These are phyloP conservation scores for Carex arenaria DNA, from an alignment of 202 grass and related monocot species.

Conservation along the genomic window DNA sequence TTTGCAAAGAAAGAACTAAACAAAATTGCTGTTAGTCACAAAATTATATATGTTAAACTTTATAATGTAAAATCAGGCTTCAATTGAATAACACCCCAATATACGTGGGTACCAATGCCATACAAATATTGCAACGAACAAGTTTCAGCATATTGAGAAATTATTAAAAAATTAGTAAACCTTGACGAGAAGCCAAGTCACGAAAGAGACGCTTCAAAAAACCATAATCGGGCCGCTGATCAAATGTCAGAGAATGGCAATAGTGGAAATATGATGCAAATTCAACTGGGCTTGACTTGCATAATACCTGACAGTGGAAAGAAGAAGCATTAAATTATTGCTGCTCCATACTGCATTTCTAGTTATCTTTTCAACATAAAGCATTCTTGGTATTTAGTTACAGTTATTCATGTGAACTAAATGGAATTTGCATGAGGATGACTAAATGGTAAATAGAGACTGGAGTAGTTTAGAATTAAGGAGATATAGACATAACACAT, in stretches of 20 bases:
- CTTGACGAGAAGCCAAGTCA: constrained; percentile 70
- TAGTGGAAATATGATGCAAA: constrained; percentile 95
- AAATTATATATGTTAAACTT: background rate
- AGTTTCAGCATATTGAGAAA: background rate
- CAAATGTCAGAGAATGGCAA: constrained; percentile 77
- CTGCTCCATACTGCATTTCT: background rate
- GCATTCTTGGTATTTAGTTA: background rate
- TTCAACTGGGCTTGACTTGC: constrained; percentile 75
- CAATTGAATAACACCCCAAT: background rate
- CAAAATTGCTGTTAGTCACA: constrained; percentile 1
- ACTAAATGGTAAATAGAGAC: background rate
- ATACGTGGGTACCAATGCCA: background rate
- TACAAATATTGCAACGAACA: background rate
- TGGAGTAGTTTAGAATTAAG: background rate
- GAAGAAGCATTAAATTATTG: background rate
- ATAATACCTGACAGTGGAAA: constrained; percentile 54
- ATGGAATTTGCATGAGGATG: background rate
- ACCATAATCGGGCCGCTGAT: constrained; percentile 82
- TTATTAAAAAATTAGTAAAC: constrained; percentile 28
- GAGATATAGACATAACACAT: background rate
- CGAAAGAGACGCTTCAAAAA: constrained; percentile 77
- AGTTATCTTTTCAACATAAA: background rate
- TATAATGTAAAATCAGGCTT: background rate
- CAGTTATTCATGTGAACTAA: background rate
- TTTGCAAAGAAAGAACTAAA: background rate